These are phyloP conservation scores for Stagonosporopsis vannaccii DNA, from an alignment of 2,329 filamentous ascomycete species.

Conservation along the genomic window DNA sequence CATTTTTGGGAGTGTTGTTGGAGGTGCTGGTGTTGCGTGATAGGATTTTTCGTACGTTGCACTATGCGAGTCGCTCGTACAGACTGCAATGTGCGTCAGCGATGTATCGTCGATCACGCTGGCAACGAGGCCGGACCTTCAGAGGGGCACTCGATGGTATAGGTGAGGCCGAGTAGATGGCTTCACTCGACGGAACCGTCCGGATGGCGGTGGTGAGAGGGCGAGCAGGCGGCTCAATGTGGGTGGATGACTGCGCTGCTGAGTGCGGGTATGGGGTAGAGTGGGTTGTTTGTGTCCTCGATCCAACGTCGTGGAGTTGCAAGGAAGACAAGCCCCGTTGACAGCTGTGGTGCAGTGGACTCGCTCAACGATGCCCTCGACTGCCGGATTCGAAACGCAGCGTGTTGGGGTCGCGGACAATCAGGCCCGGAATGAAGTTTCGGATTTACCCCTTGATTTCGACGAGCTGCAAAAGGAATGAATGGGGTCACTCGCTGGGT, in stretches of 20 bases:
- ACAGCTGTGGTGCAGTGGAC: constrained; percentile 34
- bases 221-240: constrained; percentile 11
- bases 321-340: constrained; percentile 22
- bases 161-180: constrained; percentile 11
- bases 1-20: constrained; percentile 34
- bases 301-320: constrained; percentile 19
- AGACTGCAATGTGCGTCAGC: constrained; percentile 34
- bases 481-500: constrained; percentile 20
- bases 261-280: constrained; percentile 12
- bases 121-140: constrained; percentile 29
- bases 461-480: constrained; percentile 41
- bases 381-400: constrained; percentile 46
- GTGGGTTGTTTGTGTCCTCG: constrained; percentile 16
- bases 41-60: constrained; percentile 24
- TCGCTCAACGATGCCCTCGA: constrained; percentile 46
- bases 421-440: constrained; percentile 43
- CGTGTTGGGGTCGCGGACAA: constrained; percentile 42
- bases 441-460: constrained; percentile 37
- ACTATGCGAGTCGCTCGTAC: constrained; percentile 14
- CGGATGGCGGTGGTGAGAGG: constrained; percentile 16
- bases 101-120: constrained; percentile 3
- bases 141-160: constrained; percentile 29
- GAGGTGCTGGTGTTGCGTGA: constrained; percentile 8
- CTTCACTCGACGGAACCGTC: constrained; percentile 12
- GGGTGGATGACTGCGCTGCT: constrained; percentile 10